Evolutionary conservation across 345 rosid genomes (phyloP).

Genomic region (Eucalyptus pumila): DNA sequence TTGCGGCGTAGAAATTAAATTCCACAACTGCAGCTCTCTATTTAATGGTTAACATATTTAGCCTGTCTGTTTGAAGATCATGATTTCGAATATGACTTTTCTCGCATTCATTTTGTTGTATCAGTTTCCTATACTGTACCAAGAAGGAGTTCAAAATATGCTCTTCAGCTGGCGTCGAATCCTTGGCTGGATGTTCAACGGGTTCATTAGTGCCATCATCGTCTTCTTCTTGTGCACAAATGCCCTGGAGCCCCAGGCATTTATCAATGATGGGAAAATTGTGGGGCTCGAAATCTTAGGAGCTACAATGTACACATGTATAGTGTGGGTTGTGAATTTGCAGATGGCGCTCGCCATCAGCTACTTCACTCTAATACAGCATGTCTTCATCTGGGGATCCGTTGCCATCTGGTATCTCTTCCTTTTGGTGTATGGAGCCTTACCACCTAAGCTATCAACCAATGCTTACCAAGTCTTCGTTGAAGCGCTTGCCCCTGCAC

Average conservation of each 20-base stretch:
- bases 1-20: background rate
- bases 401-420: constrained; percentile 64
- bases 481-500: constrained; percentile 73
- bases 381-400: constrained; percentile 60
- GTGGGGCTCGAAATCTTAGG: constrained; percentile 58
- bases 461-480: constrained; percentile 55
- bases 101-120: background rate
- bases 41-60: background rate
- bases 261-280: constrained; percentile 48
- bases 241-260: constrained; percentile 59
- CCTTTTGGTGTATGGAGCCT: constrained; percentile 42
- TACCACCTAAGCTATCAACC: constrained; percentile 22
- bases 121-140: constrained; percentile 87
- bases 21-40: background rate
- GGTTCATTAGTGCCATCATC: constrained; percentile 40
- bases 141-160: constrained; percentile 79
- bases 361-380: constrained; percentile 79
- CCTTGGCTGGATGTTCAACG: constrained; percentile 74
- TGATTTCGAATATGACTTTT: background rate
- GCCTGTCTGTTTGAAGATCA: background rate
- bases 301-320: constrained; percentile 64
- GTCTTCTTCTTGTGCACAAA: constrained; percentile 59
- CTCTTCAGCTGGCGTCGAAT: constrained; percentile 84
- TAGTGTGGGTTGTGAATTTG: constrained; percentile 83
- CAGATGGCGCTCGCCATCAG: constrained; percentile 65